These are phyloP conservation scores for Cicer yamashitae DNA, from an alignment of 306 rosid species.

Conservation along the genomic window DNA sequence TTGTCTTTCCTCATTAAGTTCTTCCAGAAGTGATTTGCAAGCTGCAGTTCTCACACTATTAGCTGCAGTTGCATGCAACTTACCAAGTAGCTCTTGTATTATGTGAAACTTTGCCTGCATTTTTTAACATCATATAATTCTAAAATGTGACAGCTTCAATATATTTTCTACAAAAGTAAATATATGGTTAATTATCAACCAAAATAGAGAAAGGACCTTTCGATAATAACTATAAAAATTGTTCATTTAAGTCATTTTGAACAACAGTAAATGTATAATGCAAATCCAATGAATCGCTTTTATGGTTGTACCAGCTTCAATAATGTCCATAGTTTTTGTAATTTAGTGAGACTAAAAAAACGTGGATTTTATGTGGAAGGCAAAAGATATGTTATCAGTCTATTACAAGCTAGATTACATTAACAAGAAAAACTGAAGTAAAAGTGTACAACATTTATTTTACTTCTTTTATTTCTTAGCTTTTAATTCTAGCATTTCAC, in stretches of 20 bases:
- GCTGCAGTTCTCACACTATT: conserved; percentile 56
- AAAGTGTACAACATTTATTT: neutral
- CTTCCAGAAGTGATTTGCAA: conserved; percentile 64
- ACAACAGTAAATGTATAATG: conserved; percentile 15
- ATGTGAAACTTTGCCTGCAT: conserved; percentile 90
- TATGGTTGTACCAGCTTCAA: conserved; percentile 3
- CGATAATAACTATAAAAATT: conserved; percentile 10
- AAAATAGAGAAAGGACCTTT: conserved; percentile 32
- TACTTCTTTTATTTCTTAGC: neutral
- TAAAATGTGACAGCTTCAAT: conserved; percentile 34
- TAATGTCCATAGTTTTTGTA: conserved; percentile 11
- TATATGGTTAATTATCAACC: conserved; percentile 28
- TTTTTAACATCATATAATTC: conserved; percentile 42
- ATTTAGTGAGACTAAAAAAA: conserved; percentile 18
- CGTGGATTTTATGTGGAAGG: conserved; percentile 17
- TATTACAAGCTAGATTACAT: conserved; percentile 10
- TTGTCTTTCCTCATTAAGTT: conserved; percentile 71
- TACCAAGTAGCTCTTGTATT: conserved; percentile 85
- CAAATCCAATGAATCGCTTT: conserved; percentile 27
- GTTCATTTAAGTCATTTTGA: conserved; percentile 22
- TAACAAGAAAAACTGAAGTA: conserved; percentile 1
- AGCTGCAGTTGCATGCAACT: conserved; percentile 74
- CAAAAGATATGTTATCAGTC: neutral
- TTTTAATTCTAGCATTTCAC: conserved; percentile 17
- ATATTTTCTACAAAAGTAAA: conserved; percentile 25